Evolutionary conservation across 1,139 yeast genomes (phyloP).

Genomic region (Kluyveromyces marxianus): DNA sequence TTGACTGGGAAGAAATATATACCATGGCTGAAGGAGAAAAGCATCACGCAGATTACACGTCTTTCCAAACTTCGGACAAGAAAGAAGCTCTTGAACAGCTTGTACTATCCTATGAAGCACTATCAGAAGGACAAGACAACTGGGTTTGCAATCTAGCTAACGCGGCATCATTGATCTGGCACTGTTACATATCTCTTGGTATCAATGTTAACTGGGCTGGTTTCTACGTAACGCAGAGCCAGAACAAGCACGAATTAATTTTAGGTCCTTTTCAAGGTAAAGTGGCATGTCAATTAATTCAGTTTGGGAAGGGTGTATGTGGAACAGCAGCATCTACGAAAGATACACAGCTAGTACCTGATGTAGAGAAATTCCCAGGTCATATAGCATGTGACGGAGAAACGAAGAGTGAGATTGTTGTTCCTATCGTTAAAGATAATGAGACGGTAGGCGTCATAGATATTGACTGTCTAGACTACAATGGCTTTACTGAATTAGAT

Average conservation of each 20-base stretch:
- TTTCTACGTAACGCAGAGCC: constrained; percentile 47
- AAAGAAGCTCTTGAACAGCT: constrained; percentile 54
- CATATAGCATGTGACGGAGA: constrained; percentile 98
- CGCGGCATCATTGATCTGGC: constrained; percentile 81
- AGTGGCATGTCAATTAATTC: constrained; percentile 85
- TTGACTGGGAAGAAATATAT: too few species aligned
- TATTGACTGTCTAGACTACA: constrained; percentile 60
- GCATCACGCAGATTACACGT: constrained; percentile 65
- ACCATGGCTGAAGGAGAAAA: constrained; percentile 20
- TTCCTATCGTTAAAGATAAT: constrained; percentile 51
- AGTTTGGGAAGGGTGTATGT: constrained; percentile 82
- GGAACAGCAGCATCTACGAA: constrained; percentile 64
- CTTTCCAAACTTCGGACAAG: constrained; percentile 39
- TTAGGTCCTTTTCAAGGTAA: constrained; percentile 95
- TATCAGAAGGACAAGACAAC: constrained; percentile 54
- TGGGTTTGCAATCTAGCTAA: constrained; percentile 90
- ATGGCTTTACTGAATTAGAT: constrained; percentile 66
- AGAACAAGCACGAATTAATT: constrained; percentile 40
- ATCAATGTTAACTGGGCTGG: constrained; percentile 85
- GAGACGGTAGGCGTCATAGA: constrained; percentile 69
- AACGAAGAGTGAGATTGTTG: constrained; percentile 87
- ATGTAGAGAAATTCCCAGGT: constrained; percentile 77
- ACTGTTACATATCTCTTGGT: constrained; percentile 63
- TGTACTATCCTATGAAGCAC: constrained; percentile 55
- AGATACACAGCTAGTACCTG: constrained; percentile 62